A percentile compares a stretch with the other conserved stretches of the same genome.
Conservation (phyloP, 768 basidiomycete genomes). For the Mycena crocata region DNA sequence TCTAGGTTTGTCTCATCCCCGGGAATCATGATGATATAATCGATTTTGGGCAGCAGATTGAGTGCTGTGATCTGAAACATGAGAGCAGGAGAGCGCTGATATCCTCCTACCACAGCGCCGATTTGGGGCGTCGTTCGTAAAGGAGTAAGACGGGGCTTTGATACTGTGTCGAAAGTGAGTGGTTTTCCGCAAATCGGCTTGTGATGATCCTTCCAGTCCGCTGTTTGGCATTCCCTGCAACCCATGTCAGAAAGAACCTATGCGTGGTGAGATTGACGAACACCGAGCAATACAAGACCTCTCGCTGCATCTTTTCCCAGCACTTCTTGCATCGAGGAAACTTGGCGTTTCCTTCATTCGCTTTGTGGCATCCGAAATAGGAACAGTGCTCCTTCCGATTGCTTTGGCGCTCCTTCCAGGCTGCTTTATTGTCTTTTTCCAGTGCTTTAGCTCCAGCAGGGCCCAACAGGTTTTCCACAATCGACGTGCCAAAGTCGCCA, state of each 20-base stretch:
- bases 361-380: constrained; percentile 6
- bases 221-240: constrained; percentile 31
- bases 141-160: constrained; percentile 1
- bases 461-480: constrained; percentile 5
- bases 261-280: constrained; percentile 2
- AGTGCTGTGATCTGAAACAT: neutral
- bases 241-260: neutral
- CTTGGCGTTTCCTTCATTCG: constrained; percentile 10
- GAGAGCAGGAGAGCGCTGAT: constrained; percentile 5
- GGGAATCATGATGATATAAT: constrained; percentile 1
- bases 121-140: neutral
- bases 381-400: constrained; percentile 19
- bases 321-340: constrained; percentile 30
- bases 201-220: constrained; percentile 32
- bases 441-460: constrained; percentile 13
- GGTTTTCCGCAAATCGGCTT: constrained; percentile 35
- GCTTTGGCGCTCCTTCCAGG: constrained; percentile 20
- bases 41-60: neutral
- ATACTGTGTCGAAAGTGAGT: constrained; percentile 26
- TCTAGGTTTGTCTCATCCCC: neutral
- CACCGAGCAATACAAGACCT: constrained; percentile 33
- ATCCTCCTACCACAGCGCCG: neutral
- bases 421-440: constrained; percentile 20
- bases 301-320: constrained; percentile 18
- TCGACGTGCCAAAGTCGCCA: neutral